Percentiles rank a stretch among this genome's conserved stretches.
Conservation (phyloP, 2,329 filamentous ascomycete species). For the Diaporthe aspalathi region DNA sequence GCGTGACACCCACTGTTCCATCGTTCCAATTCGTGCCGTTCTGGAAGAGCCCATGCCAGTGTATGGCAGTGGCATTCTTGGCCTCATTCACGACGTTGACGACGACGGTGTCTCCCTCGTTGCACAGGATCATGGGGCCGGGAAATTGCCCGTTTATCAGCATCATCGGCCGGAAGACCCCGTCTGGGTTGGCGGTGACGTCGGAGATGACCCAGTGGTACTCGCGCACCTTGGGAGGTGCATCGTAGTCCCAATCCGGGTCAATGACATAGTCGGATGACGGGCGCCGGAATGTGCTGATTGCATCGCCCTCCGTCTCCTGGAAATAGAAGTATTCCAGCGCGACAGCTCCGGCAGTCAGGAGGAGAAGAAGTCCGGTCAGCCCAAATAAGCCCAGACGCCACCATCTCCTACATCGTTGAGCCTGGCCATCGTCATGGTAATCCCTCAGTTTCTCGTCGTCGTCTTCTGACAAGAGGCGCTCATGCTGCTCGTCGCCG, state of each 20-base stretch:
- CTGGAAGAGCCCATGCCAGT: constrained; percentile 84
- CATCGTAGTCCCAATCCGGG: constrained; percentile 65
- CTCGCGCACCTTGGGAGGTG: constrained; percentile 62
- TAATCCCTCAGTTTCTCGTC: constrained; percentile 5
- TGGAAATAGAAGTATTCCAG: constrained; percentile 13
- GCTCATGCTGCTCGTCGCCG: constrained; percentile 39
- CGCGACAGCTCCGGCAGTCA: constrained; percentile 13
- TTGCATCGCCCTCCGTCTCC: not conserved
- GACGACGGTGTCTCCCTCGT: constrained; percentile 77
- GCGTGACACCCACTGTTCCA: constrained; percentile 69
- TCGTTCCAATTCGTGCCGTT: constrained; percentile 80
- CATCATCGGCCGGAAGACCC: constrained; percentile 68
- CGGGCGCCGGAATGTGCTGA: constrained; percentile 41
- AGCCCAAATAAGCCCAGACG: constrained; percentile 24
- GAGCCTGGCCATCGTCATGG: not conserved
- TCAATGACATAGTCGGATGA: constrained; percentile 68
- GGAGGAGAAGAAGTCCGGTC: constrained; percentile 16
- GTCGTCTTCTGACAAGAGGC: constrained; percentile 35
- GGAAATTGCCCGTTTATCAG: constrained; percentile 82
- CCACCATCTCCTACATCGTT: constrained; percentile 34
- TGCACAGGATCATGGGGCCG: constrained; percentile 77
- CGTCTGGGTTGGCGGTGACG: constrained; percentile 70
- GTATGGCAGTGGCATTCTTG: constrained; percentile 73
- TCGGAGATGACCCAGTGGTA: constrained; percentile 72
- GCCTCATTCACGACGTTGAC: constrained; percentile 77